A percentile compares a stretch with the other conserved stretches of the same genome.
Conservation (phyloP, 176 grass and related monocot genomes). For the Alloteropsis semialata region DNA sequence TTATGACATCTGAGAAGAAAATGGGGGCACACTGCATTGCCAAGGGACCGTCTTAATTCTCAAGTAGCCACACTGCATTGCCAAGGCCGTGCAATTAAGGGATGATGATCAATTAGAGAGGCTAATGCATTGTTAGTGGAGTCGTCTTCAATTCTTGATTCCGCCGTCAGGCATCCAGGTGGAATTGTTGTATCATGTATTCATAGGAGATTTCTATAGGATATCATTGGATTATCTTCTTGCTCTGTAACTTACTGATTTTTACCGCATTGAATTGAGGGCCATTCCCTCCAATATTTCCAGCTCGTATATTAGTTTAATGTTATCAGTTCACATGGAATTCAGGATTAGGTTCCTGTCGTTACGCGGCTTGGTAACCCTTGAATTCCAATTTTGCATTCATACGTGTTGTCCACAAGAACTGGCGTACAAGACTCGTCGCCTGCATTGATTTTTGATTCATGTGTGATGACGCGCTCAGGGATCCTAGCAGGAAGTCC, state of each 20-base stretch:
- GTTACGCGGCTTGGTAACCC: background rate
- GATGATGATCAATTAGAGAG: background rate
- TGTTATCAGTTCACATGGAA: background rate
- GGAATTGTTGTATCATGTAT: conserved; percentile 15
- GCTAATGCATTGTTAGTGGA: background rate
- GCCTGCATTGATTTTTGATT: background rate
- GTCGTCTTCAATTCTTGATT: background rate
- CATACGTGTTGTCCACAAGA: background rate
- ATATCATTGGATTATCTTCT: background rate
- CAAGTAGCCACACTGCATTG: too few relatives aligned
- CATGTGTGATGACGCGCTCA: background rate
- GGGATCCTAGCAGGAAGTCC: background rate
- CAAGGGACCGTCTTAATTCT: background rate
- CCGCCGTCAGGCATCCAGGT: background rate
- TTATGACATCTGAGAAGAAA: background rate
- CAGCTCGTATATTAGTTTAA: background rate
- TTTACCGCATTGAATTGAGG: background rate
- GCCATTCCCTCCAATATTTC: background rate
- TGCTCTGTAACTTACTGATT: background rate
- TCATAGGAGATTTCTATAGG: background rate
- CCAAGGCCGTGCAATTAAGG: background rate
- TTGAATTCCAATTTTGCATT: conserved; percentile 3
- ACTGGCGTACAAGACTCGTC: background rate
- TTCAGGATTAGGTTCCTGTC: background rate
- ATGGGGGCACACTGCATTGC: background rate